Percentiles rank a stretch among this genome's conserved stretches.
Evolutionary conservation across 140 eudicot species (phyloP).

Genomic region (Senecio squalidus): DNA sequence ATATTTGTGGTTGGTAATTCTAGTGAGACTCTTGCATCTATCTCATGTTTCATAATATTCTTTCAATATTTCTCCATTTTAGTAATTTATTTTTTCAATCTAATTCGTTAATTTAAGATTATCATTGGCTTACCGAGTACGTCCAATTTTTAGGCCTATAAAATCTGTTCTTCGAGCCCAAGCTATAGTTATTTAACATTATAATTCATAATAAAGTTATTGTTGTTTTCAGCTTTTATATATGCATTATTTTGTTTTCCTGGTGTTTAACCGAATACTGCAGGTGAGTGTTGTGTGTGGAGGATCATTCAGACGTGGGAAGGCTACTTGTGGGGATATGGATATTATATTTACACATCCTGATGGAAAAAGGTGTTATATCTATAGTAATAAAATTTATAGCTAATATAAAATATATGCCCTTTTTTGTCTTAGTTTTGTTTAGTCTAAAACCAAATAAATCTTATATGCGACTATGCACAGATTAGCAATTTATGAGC

Average conservation of each 20-base stretch:
- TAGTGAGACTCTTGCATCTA: constrained; percentile 1
- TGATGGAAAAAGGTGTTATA: constrained; percentile 73
- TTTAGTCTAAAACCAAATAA: not conserved
- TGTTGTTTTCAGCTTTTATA: not conserved
- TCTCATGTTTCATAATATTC: not conserved
- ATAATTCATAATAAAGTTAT: not conserved
- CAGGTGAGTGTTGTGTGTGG: constrained; percentile 76
- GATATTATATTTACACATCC: constrained; percentile 92
- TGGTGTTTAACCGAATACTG: constrained; percentile 14
- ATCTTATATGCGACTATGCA: not conserved
- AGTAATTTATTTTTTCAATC: not conserved
- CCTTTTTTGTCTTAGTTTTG: not conserved
- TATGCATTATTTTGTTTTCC: not conserved
- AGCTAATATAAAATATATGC: not conserved
- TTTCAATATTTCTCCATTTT: not conserved
- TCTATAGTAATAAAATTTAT: constrained; percentile 5
- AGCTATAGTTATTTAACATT: not conserved
- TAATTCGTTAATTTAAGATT: not conserved
- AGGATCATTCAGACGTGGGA: constrained; percentile 96
- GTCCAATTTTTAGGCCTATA: not conserved
- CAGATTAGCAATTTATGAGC: not conserved
- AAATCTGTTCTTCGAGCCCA: not conserved
- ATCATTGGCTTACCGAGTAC: not conserved
- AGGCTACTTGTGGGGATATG: constrained; percentile 91
- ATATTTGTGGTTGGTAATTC: not conserved